These are phyloP conservation scores for Sindora glabra DNA, from an alignment of 306 rosid species.

Conservation along the genomic window DNA sequence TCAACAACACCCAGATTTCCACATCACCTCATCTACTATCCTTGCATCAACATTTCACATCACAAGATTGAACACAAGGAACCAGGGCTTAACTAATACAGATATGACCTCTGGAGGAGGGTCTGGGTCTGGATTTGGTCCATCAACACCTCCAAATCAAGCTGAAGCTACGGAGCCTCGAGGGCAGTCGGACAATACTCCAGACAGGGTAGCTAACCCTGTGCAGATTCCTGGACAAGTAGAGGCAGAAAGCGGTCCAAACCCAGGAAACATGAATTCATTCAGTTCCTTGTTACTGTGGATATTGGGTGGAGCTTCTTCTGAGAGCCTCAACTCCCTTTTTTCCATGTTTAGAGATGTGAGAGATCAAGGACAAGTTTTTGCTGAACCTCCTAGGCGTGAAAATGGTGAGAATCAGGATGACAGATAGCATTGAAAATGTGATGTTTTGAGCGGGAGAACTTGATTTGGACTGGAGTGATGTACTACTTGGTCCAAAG, in stretches of 20 bases:
- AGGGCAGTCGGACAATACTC: slow-evolving; percentile 40
- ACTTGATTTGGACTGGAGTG: slow-evolving; percentile 18
- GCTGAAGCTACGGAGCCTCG: slow-evolving; percentile 31
- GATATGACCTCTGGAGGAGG: slow-evolving; percentile 44
- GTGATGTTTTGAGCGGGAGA: slow-evolving; percentile 9
- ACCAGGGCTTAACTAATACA: slow-evolving; percentile 37
- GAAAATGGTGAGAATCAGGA: slow-evolving; percentile 36
- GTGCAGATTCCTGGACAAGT: slow-evolving; percentile 44
- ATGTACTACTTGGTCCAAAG: slow-evolving; percentile 6
- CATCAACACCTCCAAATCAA: slow-evolving; percentile 29
- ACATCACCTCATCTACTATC: slow-evolving; percentile 89
- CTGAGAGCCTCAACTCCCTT: slow-evolving; percentile 80
- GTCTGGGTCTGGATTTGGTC: slow-evolving; percentile 47
- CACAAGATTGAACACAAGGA: slow-evolving; percentile 89
- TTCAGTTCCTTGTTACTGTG: slow-evolving; percentile 81
- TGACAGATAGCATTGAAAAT: slow-evolving; percentile 28
- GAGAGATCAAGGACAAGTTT: slow-evolving; percentile 81
- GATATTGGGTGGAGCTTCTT: slow-evolving; percentile 90
- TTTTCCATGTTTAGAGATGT: slow-evolving; percentile 87
- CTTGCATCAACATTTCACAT: slow-evolving; percentile 95
- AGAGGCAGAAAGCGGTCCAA: slow-evolving; percentile 54
- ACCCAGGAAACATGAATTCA: slow-evolving; percentile 65
- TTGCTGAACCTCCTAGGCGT: slow-evolving; percentile 35
- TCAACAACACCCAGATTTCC: slow-evolving; percentile 94
- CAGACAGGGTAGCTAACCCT: slow-evolving; percentile 36